phyloP scores from a whole-genome alignment of 768 basidiomycete genomes.

The Termitomyces sp. region DNA sequence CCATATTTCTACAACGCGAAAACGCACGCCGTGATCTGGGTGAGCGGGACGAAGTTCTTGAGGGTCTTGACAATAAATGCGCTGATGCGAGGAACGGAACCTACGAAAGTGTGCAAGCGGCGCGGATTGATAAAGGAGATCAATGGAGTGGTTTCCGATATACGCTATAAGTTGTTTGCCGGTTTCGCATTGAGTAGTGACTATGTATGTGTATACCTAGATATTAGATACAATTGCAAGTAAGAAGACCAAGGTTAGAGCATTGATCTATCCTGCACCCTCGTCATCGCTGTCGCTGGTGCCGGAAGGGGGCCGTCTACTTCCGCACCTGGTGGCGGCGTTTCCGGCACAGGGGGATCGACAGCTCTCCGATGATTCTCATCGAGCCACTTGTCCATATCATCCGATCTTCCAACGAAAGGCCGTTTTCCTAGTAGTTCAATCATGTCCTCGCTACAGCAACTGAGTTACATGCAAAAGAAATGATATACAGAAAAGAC shows the following conservation, averaged over 20 bases:
- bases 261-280: conserved; percentile 22
- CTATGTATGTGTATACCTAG: conserved; percentile 9
- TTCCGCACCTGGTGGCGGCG: conserved; percentile 22
- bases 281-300: conserved; percentile 40
- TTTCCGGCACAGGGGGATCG: conserved; percentile 13
- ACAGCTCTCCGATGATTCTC: conserved; percentile 53
- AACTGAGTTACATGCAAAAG: conserved; percentile 4
- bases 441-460: conserved; percentile 79
- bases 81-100: conserved; percentile 48
- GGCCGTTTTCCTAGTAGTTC: conserved; percentile 76
- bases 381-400: conserved; percentile 98
- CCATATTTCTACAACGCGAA: conserved; percentile 46
- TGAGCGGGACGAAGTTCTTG: conserved; percentile 62
- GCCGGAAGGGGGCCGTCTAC: conserved; percentile 40
- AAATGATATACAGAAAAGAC: conserved; percentile 14
- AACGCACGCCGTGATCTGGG: conserved; percentile 61
- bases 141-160: conserved; percentile 77
- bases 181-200: not conserved
- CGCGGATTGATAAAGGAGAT: conserved; percentile 59
- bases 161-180: conserved; percentile 24
- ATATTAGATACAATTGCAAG: conserved; percentile 24
- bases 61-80: conserved; percentile 36
- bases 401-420: conserved; percentile 71
- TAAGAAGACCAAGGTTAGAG: conserved; percentile 8
- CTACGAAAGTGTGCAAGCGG: conserved; percentile 49